These are phyloP conservation scores for Backusella mclennaniae DNA, from an alignment of 192 early-diverging fungal genomes.

Conservation along the genomic window DNA sequence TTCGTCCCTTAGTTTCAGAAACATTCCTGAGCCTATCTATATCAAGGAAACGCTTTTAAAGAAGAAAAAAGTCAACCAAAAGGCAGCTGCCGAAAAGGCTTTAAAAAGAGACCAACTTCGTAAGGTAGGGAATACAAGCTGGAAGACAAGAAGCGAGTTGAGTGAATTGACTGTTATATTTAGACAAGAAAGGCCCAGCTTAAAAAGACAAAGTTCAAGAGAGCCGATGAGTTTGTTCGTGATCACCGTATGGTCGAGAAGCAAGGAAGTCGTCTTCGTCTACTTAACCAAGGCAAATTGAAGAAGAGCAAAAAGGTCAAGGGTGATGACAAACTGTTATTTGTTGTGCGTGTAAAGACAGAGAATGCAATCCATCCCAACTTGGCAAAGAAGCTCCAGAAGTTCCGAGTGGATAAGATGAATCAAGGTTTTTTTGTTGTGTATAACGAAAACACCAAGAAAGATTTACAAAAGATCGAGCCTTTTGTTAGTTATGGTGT, in stretches of 20 bases:
- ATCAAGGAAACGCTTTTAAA: conserved; percentile 80
- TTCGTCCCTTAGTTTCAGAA: conserved; percentile 30
- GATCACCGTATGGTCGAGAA: conserved; percentile 1
- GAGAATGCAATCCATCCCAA: conserved; percentile 2
- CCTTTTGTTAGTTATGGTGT: conserved; percentile 23
- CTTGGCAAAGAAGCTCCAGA: background rate
- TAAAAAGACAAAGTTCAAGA: conserved; percentile 25
- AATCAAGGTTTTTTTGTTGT: conserved; percentile 23
- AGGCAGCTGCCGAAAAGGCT: conserved; percentile 56
- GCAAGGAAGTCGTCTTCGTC: conserved; percentile 17
- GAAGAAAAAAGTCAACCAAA: conserved; percentile 74
- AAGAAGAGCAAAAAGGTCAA: background rate
- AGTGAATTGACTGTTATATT: background rate
- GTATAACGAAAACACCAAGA: background rate
- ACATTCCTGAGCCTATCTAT: conserved; percentile 60
- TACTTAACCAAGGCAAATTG: background rate
- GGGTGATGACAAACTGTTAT: conserved; percentile 8
- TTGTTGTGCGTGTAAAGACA: conserved; percentile 18
- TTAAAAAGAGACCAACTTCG: conserved; percentile 10
- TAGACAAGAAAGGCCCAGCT: conserved; percentile 5
- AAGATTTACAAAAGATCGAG: conserved; percentile 4
- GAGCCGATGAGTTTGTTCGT: conserved; percentile 24
- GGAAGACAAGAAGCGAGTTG: background rate
- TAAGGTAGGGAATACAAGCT: background rate
- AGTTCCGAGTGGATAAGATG: conserved; percentile 10